Evolutionary conservation across 2,329 filamentous ascomycete species (phyloP), one percentile per base, ranked within the genome.

Genomic region (Phoma sp.): DNA sequence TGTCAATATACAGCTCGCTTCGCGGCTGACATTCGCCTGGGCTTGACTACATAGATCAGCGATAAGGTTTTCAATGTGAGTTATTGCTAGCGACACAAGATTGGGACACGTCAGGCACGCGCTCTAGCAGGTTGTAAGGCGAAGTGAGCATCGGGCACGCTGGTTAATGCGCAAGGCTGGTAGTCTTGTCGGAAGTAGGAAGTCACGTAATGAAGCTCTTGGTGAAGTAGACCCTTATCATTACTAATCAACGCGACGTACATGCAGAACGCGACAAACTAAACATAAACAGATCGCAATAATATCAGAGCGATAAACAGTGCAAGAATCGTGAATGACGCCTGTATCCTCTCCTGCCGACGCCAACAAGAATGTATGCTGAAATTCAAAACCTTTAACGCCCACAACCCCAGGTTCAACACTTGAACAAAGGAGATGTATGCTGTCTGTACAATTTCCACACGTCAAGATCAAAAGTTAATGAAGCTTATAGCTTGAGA

Each of bases 371-470:
- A 33, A 29, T 49, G 33, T 31, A 60, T 61, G 50, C 43, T 22
- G 36, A 33, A 50, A 61, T 33, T 33, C 22, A 22, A 25, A 54
- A 38, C 3, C 38, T 24, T 40, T 47, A 70, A 72, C 67, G 61
- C 68, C 70, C 46, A 64, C 66, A 68, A 64, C 60, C 66, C 67
- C 49, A 55, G 47, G 55, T 69, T 71, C 69, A 73, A 70, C 66
- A 56, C 66, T 70, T 67, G 64, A 72, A 72, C 60, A 65, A 63
- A 69, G 62, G 65, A 73, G 62, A 69, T 69, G 66, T 51, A 72
- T 71, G 70, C 48, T 51, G 31, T 55, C 37, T 51, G 49, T 62
- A 62, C 58, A 68, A 44, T 67, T 51, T 67, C 59, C 22, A 27
- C 41, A 19, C 31, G 3, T 21, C 5, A n/a, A 36, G 27, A 27